Percentiles rank a stretch among this genome's conserved stretches.
Evolutionary conservation across 2,329 filamentous ascomycete genomes (phyloP).

Genomic region (Colletotrichum acutatum): DNA sequence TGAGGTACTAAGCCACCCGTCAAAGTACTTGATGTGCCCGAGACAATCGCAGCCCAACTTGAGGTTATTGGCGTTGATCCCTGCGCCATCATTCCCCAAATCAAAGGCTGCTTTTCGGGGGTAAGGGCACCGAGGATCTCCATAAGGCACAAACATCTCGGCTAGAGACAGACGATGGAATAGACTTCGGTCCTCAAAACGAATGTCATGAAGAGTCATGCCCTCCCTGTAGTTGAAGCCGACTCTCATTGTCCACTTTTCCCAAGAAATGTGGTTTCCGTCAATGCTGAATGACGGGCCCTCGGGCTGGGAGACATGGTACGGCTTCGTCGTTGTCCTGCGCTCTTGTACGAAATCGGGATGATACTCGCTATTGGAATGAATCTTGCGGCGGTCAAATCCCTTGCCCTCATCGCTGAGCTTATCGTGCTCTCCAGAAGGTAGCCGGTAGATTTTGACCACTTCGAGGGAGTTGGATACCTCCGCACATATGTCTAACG

Average conservation of each 20-base stretch:
- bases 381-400: constrained; percentile 56
- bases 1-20: constrained; percentile 45
- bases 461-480: constrained; percentile 61
- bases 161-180: constrained; percentile 75
- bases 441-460: constrained; percentile 60
- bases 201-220: constrained; percentile 74
- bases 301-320: constrained; percentile 50
- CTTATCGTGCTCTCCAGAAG: constrained; percentile 49
- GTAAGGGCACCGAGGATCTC: constrained; percentile 71
- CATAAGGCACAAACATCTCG: constrained; percentile 79
- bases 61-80: constrained; percentile 74
- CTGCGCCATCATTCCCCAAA: constrained; percentile 74
- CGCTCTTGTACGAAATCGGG: constrained; percentile 41
- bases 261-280: constrained; percentile 62
- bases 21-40: constrained; percentile 65
- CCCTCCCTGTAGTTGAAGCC: constrained; percentile 78
- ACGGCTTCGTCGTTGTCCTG: constrained; percentile 48
- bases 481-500: constrained; percentile 63
- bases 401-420: constrained; percentile 47
- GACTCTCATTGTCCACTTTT: constrained; percentile 76
- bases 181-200: constrained; percentile 73
- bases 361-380: constrained; percentile 46
- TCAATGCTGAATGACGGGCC: constrained; percentile 55
- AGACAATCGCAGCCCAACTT: constrained; percentile 75
- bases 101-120: constrained; percentile 78